Percentiles rank a stretch among this genome's conserved stretches.
Conservation (phyloP, 2,329 filamentous ascomycete genomes). For the Clonostachys rhizophaga region DNA sequence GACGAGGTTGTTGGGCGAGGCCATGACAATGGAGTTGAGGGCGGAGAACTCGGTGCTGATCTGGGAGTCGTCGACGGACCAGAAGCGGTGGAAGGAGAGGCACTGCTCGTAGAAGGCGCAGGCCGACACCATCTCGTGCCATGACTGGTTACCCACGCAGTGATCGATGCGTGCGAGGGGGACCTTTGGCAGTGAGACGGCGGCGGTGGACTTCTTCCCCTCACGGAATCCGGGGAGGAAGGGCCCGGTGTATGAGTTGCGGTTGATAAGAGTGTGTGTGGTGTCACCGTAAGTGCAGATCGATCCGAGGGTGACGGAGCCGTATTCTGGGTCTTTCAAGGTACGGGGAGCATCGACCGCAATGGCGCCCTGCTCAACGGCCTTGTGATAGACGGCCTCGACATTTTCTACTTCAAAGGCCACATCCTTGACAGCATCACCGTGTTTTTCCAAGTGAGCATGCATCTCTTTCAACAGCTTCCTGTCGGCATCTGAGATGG, state of each 20-base stretch:
- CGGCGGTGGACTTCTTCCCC: slow-evolving; percentile 32
- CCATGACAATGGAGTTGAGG: slow-evolving; percentile 86
- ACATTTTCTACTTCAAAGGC: slow-evolving; percentile 93
- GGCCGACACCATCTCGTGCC: slow-evolving; percentile 75
- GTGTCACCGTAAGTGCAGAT: slow-evolving; percentile 94
- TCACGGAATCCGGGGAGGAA: slow-evolving; percentile 82
- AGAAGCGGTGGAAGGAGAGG: slow-evolving; percentile 94
- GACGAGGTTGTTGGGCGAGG: slow-evolving; percentile 75
- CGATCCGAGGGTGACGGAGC: slow-evolving; percentile 68
- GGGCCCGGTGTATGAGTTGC: slow-evolving; percentile 61
- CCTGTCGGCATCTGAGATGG: slow-evolving; percentile 59
- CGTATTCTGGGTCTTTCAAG: slow-evolving; percentile 52
- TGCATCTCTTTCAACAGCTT: slow-evolving; percentile 70
- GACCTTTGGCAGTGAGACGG: slow-evolving; percentile 54
- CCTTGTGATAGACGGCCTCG: slow-evolving; percentile 70
- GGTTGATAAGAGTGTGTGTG: slow-evolving; percentile 84
- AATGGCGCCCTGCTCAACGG: slow-evolving; percentile 59
- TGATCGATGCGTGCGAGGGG: slow-evolving; percentile 79
- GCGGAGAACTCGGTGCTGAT: slow-evolving; percentile 93
- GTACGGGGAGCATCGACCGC: slow-evolving; percentile 57
- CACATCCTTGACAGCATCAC: slow-evolving; percentile 92
- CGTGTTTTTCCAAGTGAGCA: slow-evolving; percentile 78
- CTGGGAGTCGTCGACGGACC: slow-evolving; percentile 90
- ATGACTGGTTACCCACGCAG: slow-evolving; percentile 96
- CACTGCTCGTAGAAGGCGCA: slow-evolving; percentile 78